Evolutionary conservation across 768 basidiomycete genomes (phyloP), one percentile per base, ranked within the genome.

Genomic region (Mycena indigotica): DNA sequence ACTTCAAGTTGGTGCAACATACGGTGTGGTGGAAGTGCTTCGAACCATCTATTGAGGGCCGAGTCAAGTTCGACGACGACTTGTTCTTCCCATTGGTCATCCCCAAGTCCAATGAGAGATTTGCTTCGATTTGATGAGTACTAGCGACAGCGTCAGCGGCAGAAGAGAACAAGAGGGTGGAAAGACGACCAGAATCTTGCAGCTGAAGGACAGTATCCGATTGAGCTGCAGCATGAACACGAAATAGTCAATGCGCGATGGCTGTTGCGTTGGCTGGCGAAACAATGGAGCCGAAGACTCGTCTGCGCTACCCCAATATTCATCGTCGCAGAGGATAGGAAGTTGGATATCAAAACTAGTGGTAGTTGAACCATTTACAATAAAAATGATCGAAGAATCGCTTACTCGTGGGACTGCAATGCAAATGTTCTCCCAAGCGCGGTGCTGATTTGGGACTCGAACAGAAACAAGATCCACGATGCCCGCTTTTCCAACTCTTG

Each of bases 391-490:
- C 4, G 19, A 16, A 8, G 32, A 35, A 35, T 8, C 4, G 69
- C 82, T 28, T 52, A 80, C 77, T 85, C 84, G 62, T 83, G 83
- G 44, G 86, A 84, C 50, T 82, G 79, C 5, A 86, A 72, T 4
- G 80, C 78, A 55, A 80, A 73, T 0, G 84, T 82, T 13, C 86
- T 23, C 4, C 38, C 56, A 55, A 38, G 17, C 4, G 3, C 21
- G 16, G 16, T 17, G 45, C 45, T 29, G 24, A 48, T 48, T 26
- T 48, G 46, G 12, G 54, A 19, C 21, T 65, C 63, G 46, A 56
- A 55, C 10, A 55, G 26, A 26, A 55, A 45, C 5, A 64, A n/a
- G 8, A 71, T 67, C 77, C 76, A 77, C 57, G 74, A 77, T 3
- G 73, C 72, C 13, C 76, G 74, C 54, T 80, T 83, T 73, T 79